Evolutionary conservation across 1,284 basidiomycete genomes (phyloP).

Genomic region (Pseudozyma tsukubaensis): DNA sequence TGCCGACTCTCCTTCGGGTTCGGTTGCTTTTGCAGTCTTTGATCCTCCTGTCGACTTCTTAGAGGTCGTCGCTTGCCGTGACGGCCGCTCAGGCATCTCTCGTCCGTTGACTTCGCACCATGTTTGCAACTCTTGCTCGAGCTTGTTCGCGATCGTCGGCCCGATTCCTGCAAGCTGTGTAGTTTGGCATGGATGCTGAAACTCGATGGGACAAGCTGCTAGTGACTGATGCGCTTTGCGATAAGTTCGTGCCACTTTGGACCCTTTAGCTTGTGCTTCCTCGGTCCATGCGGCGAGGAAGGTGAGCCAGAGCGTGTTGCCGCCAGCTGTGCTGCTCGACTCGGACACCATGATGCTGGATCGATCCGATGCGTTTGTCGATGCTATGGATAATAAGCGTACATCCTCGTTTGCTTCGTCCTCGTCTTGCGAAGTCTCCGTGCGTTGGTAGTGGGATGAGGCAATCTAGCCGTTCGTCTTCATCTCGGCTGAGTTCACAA

Average conservation of each 20-base stretch:
- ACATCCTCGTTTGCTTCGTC: no score
- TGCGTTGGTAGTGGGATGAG: no score
- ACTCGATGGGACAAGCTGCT: constrained; percentile 45
- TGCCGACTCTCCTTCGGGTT: neutral
- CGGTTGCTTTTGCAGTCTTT: neutral
- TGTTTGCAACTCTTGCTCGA: constrained; percentile 51
- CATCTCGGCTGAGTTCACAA: no score
- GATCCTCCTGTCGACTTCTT: constrained; percentile 3
- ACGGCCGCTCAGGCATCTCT: constrained; percentile 48
- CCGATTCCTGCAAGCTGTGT: constrained; percentile 59
- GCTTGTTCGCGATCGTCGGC: constrained; percentile 55
- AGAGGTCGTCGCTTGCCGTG: constrained; percentile 12
- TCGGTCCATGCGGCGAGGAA: constrained; percentile 56
- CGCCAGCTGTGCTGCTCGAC: constrained; percentile 22
- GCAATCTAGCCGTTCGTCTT: no score
- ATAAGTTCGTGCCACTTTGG: constrained; percentile 55
- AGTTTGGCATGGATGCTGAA: constrained; percentile 60
- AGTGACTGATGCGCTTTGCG: constrained; percentile 57
- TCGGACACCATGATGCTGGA: constrained; percentile 13
- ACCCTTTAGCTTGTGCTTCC: constrained; percentile 55
- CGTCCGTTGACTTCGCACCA: constrained; percentile 55
- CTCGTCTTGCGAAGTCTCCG: no score
- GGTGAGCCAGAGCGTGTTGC: constrained; percentile 58
- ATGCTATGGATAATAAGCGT: no score
- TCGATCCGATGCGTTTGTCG: no score